These are phyloP conservation scores for Aspergillus olivimuriae DNA, from an alignment of 495 filamentous ascomycete genomes.

Conservation along the genomic window DNA sequence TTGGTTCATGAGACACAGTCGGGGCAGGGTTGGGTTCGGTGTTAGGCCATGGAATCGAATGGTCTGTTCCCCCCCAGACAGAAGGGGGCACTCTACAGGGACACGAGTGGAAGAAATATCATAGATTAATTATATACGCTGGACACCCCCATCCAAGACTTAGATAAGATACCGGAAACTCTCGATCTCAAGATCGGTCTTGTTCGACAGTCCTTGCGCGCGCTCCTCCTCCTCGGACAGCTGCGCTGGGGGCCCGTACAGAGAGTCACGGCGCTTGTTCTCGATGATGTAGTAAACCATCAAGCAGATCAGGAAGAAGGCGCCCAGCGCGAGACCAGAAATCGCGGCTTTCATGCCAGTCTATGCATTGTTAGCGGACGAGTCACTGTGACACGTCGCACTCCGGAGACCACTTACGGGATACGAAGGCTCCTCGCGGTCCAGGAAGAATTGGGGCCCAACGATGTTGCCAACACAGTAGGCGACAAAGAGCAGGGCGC, in stretches of 20 bases:
- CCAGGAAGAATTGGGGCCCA: constrained; percentile 31
- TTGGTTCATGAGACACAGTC: too few relatives aligned
- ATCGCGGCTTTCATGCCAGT: constrained; percentile 30
- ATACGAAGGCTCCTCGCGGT: constrained; percentile 27
- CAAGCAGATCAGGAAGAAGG: constrained; percentile 21
- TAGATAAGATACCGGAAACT: constrained; percentile 30
- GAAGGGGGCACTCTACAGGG: too few relatives aligned
- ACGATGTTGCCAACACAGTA: constrained; percentile 31
- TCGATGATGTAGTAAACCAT: constrained; percentile 24
- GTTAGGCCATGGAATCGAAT: too few relatives aligned
- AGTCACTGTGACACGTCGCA: neutral
- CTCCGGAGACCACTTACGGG: constrained; percentile 11
- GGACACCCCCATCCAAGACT: neutral
- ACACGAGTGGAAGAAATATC: too few relatives aligned
- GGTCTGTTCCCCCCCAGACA: too few relatives aligned
- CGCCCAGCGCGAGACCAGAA: constrained; percentile 22
- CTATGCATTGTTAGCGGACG: constrained; percentile 9
- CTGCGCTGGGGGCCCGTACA: constrained; percentile 19
- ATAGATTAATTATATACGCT: neutral
- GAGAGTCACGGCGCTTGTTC: constrained; percentile 21
- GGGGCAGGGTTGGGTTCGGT: too few relatives aligned
- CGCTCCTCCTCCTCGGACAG: constrained; percentile 20
- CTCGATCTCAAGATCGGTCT: constrained; percentile 31
- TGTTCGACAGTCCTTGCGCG: constrained; percentile 27
- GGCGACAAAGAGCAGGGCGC: constrained; percentile 23